Evolutionary conservation across 176 grass and related monocot species (phyloP).

Genomic region (Neostapfia colusana): DNA sequence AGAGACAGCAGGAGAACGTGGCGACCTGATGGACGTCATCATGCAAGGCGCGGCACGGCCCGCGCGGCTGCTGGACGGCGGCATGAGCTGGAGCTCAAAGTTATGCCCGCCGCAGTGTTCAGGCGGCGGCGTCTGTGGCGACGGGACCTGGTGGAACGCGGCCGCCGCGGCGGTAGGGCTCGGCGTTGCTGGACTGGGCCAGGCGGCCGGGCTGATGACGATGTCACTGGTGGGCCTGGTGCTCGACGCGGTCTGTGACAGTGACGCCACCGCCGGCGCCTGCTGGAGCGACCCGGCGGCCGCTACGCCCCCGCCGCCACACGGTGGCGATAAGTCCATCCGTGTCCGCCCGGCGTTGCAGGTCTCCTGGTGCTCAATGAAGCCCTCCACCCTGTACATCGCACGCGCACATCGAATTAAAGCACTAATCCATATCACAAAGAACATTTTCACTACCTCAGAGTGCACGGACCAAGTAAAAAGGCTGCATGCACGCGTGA

Average conservation of each 20-base stretch:
- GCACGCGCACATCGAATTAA: not conserved
- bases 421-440: not conserved
- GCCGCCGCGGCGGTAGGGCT: slow-evolving; percentile 11
- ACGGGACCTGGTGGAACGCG: slow-evolving; percentile 23
- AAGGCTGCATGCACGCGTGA: not conserved
- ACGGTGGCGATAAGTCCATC: not conserved
- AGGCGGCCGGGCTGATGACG: slow-evolving; percentile 43
- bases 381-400: slow-evolving; percentile 88
- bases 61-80: slow-evolving; percentile 16
- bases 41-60: no score
- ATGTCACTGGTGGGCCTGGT: slow-evolving; percentile 64
- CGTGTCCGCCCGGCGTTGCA: slow-evolving; percentile 54
- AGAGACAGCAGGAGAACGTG: not conserved
- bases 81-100: slow-evolving; percentile 86
- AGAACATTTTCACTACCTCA: not conserved
- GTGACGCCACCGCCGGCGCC: not conserved
- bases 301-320: slow-evolving; percentile 7
- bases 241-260: slow-evolving; percentile 52
- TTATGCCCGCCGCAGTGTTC: slow-evolving; percentile 24
- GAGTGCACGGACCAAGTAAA: not conserved
- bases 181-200: slow-evolving; percentile 40
- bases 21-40: not conserved
- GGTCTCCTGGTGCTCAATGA: slow-evolving; percentile 94
- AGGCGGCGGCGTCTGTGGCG: not conserved
- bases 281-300: not conserved